Evolutionary conservation across 345 rosid genomes (phyloP), one percentile per base, ranked within the genome.

Genomic region (Salix brachista): DNA sequence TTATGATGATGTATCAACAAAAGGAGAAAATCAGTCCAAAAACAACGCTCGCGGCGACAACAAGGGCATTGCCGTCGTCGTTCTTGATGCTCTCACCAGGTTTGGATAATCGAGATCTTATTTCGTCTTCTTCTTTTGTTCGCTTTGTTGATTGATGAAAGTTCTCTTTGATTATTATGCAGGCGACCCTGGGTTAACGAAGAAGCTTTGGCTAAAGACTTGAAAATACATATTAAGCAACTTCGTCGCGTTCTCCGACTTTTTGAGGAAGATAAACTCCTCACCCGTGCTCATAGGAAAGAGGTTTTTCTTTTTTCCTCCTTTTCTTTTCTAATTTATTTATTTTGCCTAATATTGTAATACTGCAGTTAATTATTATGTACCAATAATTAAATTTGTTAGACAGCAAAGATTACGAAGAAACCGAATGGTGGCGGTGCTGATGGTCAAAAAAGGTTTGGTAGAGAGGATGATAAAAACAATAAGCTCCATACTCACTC

Each of bases 161-260:
- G 30, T 23, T 62, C 13, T 25, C 32, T 62, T 7, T 26, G 12
- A 60, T 80, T 50, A 56, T 46, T 46, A 11, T 14, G 50, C 83
- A 91, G 98, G 80, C 89, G 92, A 52, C 96, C 89, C 78, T 96
- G 99, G 94, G 96, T 92, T 77, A 87, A 96, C 81, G 99, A 96
- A 86, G 98, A 96, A 84, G 97, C 91, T 87, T 86, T 96, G 85
- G 98, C 98, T 12, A 93, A 88, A 83, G 97, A 93, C 46, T 85
- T 93, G 85, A 90, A 87, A 78, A 71, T 90, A 70, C 96, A 96
- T 58, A 76, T 91, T 19, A 96, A 93, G 88, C 97, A 92, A 79
- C 91, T 93, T 34, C 88, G 94, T 12, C 89, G 93, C 67, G 90
- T 83, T 67, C 78, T 96, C 69, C 84, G 90, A 26, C 83, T 85